Conservation (phyloP, 176 grass and related monocot genomes). For the Dendrocalamus sinicus region DNA sequence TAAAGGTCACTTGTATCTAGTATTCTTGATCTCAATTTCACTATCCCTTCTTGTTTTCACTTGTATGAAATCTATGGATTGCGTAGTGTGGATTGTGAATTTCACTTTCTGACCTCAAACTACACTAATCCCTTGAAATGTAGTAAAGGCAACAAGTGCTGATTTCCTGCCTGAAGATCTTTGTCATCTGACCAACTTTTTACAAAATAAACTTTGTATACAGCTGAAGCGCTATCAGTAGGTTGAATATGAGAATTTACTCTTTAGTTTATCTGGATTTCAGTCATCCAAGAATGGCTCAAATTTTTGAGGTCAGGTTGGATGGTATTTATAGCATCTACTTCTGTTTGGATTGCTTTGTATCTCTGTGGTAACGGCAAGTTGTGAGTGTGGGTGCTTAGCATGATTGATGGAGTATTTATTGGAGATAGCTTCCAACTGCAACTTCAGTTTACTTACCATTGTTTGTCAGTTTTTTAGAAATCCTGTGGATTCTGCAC, state of each 20-base stretch:
- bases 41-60: not conserved
- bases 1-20: slow-evolving; percentile 42
- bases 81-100: not conserved
- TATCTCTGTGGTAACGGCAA: not conserved
- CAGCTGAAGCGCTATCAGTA: not conserved
- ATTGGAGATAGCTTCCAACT: not conserved
- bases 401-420: not conserved
- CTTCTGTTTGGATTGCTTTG: slow-evolving; percentile 15
- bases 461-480: not conserved
- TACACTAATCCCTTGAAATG: not conserved
- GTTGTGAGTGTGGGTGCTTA: not conserved
- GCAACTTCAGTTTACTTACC: not conserved
- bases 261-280: not conserved
- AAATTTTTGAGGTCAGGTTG: not conserved
- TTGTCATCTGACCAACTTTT: not conserved
- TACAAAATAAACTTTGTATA: not conserved
- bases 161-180: not conserved
- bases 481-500: not conserved
- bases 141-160: not conserved
- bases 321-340: not conserved
- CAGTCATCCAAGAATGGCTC: not conserved
- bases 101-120: slow-evolving; percentile 19
- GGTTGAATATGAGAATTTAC: not conserved
- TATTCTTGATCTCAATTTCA: not conserved
- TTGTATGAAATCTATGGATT: not conserved